These are phyloP conservation scores for Russula abietina DNA, from an alignment of 768 basidiomycete genomes.

Conservation along the genomic window DNA sequence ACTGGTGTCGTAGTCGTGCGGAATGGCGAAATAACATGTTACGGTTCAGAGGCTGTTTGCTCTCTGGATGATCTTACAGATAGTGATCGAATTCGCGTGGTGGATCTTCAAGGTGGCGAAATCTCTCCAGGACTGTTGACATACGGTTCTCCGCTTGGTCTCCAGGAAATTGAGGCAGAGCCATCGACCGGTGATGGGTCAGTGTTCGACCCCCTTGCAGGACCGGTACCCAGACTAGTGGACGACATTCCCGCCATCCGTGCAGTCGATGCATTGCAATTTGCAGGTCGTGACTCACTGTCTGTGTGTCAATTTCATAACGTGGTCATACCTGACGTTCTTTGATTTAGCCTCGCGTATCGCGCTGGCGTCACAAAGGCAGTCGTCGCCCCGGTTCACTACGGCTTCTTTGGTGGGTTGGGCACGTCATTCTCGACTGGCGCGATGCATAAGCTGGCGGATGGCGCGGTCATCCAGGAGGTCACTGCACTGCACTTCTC, in stretches of 20 bases:
- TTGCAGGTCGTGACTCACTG: slow-evolving; percentile 54
- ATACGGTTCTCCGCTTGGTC: slow-evolving; percentile 58
- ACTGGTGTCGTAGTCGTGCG: slow-evolving; percentile 44
- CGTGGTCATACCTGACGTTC: slow-evolving; percentile 10
- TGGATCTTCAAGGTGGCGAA: slow-evolving; percentile 64
- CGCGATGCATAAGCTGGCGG: slow-evolving; percentile 50
- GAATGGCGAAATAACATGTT: slow-evolving; percentile 51
- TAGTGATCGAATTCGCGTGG: slow-evolving; percentile 23
- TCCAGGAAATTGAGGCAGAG: slow-evolving; percentile 64
- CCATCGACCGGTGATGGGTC: slow-evolving; percentile 49
- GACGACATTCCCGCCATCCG: slow-evolving; percentile 39
- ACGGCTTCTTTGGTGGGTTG: slow-evolving; percentile 56
- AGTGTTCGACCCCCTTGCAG: slow-evolving; percentile 42
- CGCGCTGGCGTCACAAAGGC: slow-evolving; percentile 67
- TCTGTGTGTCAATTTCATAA: slow-evolving; percentile 29
- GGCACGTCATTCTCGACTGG: slow-evolving; percentile 56
- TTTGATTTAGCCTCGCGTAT: slow-evolving; percentile 56
- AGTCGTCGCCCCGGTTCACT: slow-evolving; percentile 51
- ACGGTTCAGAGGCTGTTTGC: slow-evolving; percentile 32
- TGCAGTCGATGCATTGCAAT: slow-evolving; percentile 71
- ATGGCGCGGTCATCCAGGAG: slow-evolving; percentile 59
- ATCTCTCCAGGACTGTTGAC: slow-evolving; percentile 58
- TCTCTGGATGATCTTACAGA: slow-evolving; percentile 28
- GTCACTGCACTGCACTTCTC: slow-evolving; percentile 62
- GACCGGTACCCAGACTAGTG: slow-evolving; percentile 33